These are phyloP conservation scores for Claviceps paspali DNA, from an alignment of 2,329 filamentous ascomycete species.

Conservation along the genomic window DNA sequence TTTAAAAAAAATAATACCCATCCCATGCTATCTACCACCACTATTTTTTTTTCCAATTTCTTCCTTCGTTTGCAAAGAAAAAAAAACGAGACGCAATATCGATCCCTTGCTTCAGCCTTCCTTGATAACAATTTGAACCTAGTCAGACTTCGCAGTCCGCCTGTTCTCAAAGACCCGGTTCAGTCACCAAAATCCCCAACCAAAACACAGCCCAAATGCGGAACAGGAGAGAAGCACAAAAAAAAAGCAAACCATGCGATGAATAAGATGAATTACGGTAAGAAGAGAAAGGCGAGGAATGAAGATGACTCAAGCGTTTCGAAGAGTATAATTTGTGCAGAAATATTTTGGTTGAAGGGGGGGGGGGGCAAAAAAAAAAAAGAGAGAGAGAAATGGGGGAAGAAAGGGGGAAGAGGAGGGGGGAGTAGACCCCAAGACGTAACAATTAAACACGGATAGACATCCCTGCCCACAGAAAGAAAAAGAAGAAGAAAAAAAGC, in stretches of 20 bases:
- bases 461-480: too few relatives aligned
- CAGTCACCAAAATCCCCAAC: too few relatives aligned
- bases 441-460: background rate
- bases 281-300: slow-evolving; percentile 17
- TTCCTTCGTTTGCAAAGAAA: too few relatives aligned
- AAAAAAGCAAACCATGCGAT: slow-evolving; percentile 15
- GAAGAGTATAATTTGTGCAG: background rate
- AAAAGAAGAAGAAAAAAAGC: slow-evolving; percentile 22
- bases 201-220: slow-evolving; percentile 5
- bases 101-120: background rate
- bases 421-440: background rate
- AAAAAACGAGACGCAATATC: background rate
- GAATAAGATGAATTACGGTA: slow-evolving; percentile 10
- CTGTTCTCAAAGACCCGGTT: too few relatives aligned
- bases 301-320: background rate
- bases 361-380: slow-evolving; percentile 6
- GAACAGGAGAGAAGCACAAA: slow-evolving; percentile 12
- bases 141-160: too few relatives aligned
- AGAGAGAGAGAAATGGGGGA: slow-evolving; percentile 13
- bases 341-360: background rate
- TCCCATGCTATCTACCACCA: too few relatives aligned
- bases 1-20: too few relatives aligned
- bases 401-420: background rate
- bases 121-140: too few relatives aligned
- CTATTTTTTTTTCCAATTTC: too few relatives aligned